Base-by-base conservation (phyloP, 495 filamentous ascomycete species). In the Staphylotrichum longicolle region DNA sequence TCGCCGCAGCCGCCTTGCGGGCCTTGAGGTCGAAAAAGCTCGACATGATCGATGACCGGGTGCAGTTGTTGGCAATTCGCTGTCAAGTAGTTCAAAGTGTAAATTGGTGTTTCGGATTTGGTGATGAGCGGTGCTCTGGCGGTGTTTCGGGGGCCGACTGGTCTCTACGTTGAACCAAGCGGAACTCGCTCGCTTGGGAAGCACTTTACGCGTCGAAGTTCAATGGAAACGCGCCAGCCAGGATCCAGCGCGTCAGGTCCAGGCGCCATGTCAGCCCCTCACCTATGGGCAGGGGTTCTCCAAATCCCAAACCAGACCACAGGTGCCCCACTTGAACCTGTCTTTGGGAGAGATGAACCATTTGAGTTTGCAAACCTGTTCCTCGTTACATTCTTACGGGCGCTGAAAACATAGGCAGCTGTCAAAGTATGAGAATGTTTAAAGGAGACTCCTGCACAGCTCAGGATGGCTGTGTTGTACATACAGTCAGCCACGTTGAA, bases 21-120 rank as follows among this genome's bases (percentile, higher is more conserved):
- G 93, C 94, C 77, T 93, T 96, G 65, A 96, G 83, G 72, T 94
- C 91, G 75, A 99, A 99, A 77, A 98, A 99, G 70, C 80, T 92
- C 35, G 90, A 84, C 85, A 89, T 89, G 37, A 20, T 15, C n/a
- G 30, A 20, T 30, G 7, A 7, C 30, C 4, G 39, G 14, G 37
- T 39, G 6, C 10, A 6, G 37, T 7, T 39, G 10, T 10, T 39
- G 37, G 6, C 6, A 10, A 10, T 39, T 6, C 6, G 37, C 1
- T 40, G 33, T 1, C 12, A 35, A 42, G 45, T 40, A n/a, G 33
- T 0, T 9, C 7, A 30, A 54, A 15, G 20, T 27, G 20, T 27
- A 1, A 27, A 27, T 27, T 27, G 30, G 12, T 40, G 1, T 7
- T 2, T 32, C 15, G 2, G 35, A 3, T 41, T 3, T 7, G 20